Base-by-base conservation (phyloP, 495 filamentous ascomycete genomes). In the Elaphomyces granulatus region DNA sequence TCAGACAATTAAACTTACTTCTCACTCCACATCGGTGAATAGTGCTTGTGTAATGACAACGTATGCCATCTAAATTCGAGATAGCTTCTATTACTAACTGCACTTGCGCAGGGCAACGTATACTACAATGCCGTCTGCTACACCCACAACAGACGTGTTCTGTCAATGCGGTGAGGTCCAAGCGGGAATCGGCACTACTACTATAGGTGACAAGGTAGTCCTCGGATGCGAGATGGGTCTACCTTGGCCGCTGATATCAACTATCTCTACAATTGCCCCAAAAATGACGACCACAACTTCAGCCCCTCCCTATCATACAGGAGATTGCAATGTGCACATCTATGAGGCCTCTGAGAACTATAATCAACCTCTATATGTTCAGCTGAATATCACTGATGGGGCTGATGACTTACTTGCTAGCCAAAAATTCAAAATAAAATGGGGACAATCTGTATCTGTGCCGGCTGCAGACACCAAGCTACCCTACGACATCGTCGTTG, bases 401-500 rank as follows among this genome's bases (percentile, higher is more conserved):
- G 36, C 10, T 15, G 20, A 26, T 15, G 16, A 20, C 15, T 20
- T 38, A 8, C 36, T 38, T 14, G 15, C 36, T 20, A 38, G 36
- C 20, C 36, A 38, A 10, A n/a, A 38, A 2, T 20, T 20, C 20
- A 20, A 30, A 15, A n/a, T 38, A 20, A 38, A 38, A 2, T 38
- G 36, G 36, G 36, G 36, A 6, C 20, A 38, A 2, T 19, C 18
- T 7, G 36, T 20, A 9, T 19, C 36, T 14, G 36, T 38, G 4
- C 16, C 9, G 14, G 36, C 36, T 20, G 16, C 15, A 9, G 36
- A 38, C 7, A 19, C 18, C 18, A 38, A 38, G 19, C 19, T 38
- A 2, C 36, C 36, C 12, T 38, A 38, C n/a, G 36, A 38, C 20
- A 38, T 38, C 20, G 36, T 26, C 10, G 36, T 38, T 26, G 36